Conservation (phyloP, 2,329 filamentous ascomycete species). For the Penicillium aurantiogriseum region DNA sequence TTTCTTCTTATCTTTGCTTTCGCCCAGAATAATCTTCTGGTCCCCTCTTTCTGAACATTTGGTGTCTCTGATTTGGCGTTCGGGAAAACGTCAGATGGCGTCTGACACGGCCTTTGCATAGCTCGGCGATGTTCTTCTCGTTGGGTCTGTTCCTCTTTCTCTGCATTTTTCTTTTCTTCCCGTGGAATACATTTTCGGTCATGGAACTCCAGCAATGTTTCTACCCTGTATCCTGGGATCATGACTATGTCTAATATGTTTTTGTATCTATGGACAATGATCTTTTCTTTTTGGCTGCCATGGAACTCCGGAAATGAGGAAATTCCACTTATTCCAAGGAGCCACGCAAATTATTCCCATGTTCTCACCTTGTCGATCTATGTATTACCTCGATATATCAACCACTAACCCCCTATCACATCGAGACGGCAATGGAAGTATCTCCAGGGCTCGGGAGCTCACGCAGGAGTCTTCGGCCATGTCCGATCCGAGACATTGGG, state of each 20-base stretch:
- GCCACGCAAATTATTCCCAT: background rate
- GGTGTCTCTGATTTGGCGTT: constrained; percentile 4
- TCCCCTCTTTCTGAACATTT: background rate
- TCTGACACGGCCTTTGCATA: constrained; percentile 9
- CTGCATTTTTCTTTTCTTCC: background rate
- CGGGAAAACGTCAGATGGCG: background rate
- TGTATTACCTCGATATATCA: background rate
- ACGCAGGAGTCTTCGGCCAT: background rate
- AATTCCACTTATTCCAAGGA: background rate
- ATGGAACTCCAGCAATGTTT: background rate
- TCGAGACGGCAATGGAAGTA: background rate
- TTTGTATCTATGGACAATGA: background rate
- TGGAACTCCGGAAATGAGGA: background rate
- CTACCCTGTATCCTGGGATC: background rate
- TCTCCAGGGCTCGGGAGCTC: too few species aligned
- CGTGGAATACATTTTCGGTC: background rate
- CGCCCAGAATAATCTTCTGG: constrained; percentile 10
- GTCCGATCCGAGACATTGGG: background rate
- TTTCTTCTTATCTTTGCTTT: background rate
- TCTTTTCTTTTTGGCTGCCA: background rate
- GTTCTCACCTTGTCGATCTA: background rate
- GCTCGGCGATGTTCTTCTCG: constrained; percentile 7
- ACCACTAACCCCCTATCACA: background rate
- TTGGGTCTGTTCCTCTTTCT: background rate
- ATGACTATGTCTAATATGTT: background rate